Evolutionary conservation across 73 alveolate genomes (phyloP).

Genomic region (Paramecium caudatum): DNA sequence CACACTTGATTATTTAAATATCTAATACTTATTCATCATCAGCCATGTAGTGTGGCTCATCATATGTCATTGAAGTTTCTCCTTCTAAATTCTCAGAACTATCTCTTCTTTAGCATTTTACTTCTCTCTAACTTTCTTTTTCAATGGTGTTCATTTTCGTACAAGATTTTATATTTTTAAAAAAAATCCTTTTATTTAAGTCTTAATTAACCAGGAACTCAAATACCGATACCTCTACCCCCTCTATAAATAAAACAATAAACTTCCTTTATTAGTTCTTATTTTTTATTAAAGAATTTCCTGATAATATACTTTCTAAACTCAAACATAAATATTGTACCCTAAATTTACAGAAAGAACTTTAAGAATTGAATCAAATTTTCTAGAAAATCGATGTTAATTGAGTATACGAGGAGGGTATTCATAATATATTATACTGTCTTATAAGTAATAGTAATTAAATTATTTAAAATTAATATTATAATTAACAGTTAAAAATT

Average conservation of each 20-base stretch:
- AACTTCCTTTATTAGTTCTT: too few relatives aligned
- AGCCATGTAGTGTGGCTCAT: conserved; percentile 14
- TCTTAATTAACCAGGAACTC: background rate
- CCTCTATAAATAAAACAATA: background rate
- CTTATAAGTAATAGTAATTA: conserved; percentile 1
- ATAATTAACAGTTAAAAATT: too few relatives aligned
- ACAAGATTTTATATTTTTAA: conserved; percentile 32
- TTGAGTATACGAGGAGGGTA: too few relatives aligned
- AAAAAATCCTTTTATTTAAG: conserved; percentile 39
- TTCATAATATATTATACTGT: too few relatives aligned
- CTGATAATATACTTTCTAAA: too few relatives aligned
- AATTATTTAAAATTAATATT: conserved; percentile 17
- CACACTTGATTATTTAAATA: background rate
- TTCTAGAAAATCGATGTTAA: too few relatives aligned
- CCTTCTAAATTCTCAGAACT: background rate
- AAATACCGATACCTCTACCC: background rate
- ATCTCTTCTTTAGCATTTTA: too few relatives aligned
- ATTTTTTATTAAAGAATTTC: conserved; percentile 49
- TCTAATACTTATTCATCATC: conserved; percentile 12
- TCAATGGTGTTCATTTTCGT: background rate
- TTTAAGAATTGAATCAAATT: too few relatives aligned
- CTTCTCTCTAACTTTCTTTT: background rate
- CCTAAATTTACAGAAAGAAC: too few relatives aligned
- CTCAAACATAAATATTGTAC: too few relatives aligned
- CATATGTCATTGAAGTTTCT: background rate